These are phyloP conservation scores for Colletotrichum sp. DNA, from an alignment of 2,329 filamentous ascomycete genomes.

Conservation along the genomic window DNA sequence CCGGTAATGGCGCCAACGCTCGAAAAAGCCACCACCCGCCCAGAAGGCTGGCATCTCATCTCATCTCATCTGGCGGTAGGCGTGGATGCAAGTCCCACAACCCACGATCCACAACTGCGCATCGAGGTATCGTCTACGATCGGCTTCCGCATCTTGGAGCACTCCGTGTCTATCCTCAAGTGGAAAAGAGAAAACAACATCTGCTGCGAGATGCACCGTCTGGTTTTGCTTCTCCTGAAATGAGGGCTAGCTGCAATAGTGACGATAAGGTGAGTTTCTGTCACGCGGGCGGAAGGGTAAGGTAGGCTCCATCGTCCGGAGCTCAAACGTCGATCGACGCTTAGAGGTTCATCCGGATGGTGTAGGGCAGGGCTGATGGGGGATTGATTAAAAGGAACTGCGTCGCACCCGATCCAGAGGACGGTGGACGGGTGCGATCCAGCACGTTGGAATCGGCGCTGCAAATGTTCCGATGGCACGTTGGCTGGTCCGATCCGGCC, in stretches of 20 bases:
- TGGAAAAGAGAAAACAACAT: neutral
- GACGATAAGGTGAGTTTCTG: neutral
- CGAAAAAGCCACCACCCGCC: neutral
- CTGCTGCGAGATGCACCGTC: neutral
- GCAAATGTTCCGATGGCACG: conserved; percentile 9
- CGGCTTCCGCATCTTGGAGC: neutral
- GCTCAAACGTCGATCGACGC: neutral
- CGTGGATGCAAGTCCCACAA: neutral
- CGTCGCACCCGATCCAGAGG: conserved; percentile 2
- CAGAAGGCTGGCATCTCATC: neutral
- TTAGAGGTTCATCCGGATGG: neutral
- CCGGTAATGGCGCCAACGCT: neutral
- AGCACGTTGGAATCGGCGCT: conserved; percentile 12
- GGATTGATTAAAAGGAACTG: neutral
- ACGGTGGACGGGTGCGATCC: neutral
- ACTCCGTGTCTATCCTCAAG: neutral
- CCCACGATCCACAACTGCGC: neutral
- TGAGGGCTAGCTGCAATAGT: neutral
- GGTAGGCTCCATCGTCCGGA: neutral
- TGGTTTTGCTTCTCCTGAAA: neutral
- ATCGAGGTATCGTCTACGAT: neutral
- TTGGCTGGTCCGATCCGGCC: conserved; percentile 12
- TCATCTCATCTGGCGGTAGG: neutral
- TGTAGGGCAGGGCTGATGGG: conserved; percentile 1
- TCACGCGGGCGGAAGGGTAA: neutral